Percentiles rank a stretch among this genome's conserved stretches.
Evolutionary conservation across 257 asterid genomes (phyloP).

Genomic region (Ilex aquifolium): DNA sequence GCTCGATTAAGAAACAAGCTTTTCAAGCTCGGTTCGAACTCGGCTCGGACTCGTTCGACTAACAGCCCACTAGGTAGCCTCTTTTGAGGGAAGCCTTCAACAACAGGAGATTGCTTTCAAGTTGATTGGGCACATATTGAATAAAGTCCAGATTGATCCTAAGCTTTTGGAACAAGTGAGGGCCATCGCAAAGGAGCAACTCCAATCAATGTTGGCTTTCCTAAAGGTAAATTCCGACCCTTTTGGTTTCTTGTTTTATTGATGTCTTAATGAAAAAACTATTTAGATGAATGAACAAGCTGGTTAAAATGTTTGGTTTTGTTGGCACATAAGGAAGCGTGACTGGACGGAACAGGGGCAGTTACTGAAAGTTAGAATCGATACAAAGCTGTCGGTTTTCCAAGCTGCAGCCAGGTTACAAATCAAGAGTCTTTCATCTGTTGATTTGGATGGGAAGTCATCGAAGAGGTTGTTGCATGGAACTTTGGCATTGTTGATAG

Average conservation of each 20-base stretch:
- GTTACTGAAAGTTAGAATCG: conserved; percentile 69
- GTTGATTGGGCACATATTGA: conserved; percentile 58
- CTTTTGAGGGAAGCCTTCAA: conserved; percentile 71
- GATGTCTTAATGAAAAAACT: background rate
- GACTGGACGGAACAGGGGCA: conserved; percentile 98
- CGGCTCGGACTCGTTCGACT: no score
- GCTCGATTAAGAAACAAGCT: no score
- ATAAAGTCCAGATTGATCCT: conserved; percentile 52
- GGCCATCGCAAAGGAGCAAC: conserved; percentile 62
- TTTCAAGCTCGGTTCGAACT: no score
- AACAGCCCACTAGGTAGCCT: no score
- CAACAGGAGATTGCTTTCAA: conserved; percentile 67
- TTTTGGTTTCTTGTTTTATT: background rate
- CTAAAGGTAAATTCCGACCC: conserved; percentile 45
- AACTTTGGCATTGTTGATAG: conserved; percentile 75
- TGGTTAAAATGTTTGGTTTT: conserved; percentile 23
- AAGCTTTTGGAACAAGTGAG: conserved; percentile 74
- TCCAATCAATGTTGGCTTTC: conserved; percentile 66
- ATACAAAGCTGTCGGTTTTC: conserved; percentile 71
- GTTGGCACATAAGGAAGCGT: conserved; percentile 72
- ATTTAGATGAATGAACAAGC: conserved; percentile 10
- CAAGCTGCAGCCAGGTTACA: conserved; percentile 82
- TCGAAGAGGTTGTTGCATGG: conserved; percentile 88
- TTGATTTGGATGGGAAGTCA: conserved; percentile 81
- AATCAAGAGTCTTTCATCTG: conserved; percentile 63